Conservation (phyloP, 306 rosid genomes). For the Macrotyloma uniflorum region DNA sequence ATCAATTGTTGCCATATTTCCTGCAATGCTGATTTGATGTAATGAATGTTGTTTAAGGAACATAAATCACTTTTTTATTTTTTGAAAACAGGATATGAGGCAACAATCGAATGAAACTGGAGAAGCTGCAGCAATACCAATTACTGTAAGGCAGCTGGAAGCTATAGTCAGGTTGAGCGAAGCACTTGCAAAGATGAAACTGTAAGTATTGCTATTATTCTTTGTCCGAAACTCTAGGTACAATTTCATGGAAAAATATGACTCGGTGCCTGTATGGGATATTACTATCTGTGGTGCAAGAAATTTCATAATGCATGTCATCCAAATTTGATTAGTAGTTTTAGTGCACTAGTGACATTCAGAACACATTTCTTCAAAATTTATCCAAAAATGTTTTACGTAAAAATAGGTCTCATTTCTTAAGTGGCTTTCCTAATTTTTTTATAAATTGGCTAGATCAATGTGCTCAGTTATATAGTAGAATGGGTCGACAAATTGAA, state of each 20-base stretch:
- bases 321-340: constrained; percentile 18
- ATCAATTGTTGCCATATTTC: background rate
- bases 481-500: background rate
- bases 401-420: background rate
- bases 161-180: constrained; percentile 95
- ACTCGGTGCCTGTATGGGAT: background rate
- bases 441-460: background rate
- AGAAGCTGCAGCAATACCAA: constrained; percentile 86
- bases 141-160: constrained; percentile 97
- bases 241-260: constrained; percentile 6
- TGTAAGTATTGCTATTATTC: constrained; percentile 59
- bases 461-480: background rate
- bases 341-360: background rate
- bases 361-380: background rate
- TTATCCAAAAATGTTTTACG: background rate
- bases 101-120: constrained; percentile 96
- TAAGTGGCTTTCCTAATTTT: constrained; percentile 7
- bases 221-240: background rate
- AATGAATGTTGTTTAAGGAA: constrained; percentile 5
- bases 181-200: constrained; percentile 94
- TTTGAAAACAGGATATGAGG: constrained; percentile 78
- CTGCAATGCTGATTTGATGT: constrained; percentile 14
- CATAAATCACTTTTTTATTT: background rate
- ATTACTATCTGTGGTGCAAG: background rate
- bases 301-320: constrained; percentile 19